These are phyloP conservation scores for Perkinsus olseni DNA, from an alignment of 169 alveolate species.

Conservation along the genomic window DNA sequence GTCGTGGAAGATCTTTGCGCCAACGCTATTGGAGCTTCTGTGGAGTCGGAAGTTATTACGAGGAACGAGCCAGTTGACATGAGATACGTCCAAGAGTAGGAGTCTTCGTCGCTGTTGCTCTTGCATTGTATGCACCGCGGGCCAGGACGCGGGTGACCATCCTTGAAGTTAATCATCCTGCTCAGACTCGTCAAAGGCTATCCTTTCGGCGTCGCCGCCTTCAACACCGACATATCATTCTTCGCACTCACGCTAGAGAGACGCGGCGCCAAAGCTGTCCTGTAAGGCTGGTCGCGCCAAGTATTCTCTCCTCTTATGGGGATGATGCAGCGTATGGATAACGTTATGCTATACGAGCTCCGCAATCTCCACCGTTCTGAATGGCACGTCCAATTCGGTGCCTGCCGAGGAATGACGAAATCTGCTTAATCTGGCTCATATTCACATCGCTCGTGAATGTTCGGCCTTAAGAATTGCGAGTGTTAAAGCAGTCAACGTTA, in stretches of 20 bases:
- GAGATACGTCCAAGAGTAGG: background rate
- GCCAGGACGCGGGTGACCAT: no score
- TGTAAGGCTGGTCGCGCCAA: background rate
- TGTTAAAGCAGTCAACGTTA: background rate
- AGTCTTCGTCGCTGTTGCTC: background rate
- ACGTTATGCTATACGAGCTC: no score
- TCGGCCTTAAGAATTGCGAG: no score
- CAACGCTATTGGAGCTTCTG: background rate
- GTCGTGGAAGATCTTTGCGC: background rate
- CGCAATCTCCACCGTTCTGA: no score
- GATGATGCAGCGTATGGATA: no score
- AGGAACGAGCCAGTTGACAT: background rate
- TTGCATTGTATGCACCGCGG: no score
- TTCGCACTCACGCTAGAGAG: background rate
- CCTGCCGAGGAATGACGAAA: no score
- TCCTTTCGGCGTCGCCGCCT: background rate
- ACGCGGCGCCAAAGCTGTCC: background rate
- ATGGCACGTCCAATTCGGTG: no score
- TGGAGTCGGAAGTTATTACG: background rate
- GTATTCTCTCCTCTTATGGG: background rate
- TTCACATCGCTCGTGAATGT: background rate
- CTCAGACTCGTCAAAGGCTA: background rate
- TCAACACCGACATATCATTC: constrained; percentile 10
- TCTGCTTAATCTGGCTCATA: no score
- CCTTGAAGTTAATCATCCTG: no score